Percentiles rank a stretch among this genome's conserved stretches.
Evolutionary conservation across 1,284 basidiomycete species (phyloP).

Genomic region (Moesziomyces globuligerus): DNA sequence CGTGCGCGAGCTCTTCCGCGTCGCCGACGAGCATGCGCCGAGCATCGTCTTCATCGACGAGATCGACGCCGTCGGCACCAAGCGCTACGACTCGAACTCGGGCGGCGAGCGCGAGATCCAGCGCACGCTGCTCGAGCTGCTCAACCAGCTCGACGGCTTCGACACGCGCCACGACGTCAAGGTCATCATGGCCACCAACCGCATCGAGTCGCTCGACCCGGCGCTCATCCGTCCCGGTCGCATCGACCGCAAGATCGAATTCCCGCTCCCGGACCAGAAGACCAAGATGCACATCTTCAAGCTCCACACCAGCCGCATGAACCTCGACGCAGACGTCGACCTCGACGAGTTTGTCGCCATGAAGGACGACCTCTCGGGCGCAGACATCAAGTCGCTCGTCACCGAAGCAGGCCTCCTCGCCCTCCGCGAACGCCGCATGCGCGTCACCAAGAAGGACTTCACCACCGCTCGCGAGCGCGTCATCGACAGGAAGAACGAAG

Average conservation of each 20-base stretch:
- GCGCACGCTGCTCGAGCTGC: slow-evolving; percentile 69
- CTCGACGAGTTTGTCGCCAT: slow-evolving; percentile 94
- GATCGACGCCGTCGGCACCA: slow-evolving; percentile 70
- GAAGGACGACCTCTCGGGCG: slow-evolving; percentile 95
- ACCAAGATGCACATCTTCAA: slow-evolving; percentile 86
- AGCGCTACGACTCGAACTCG: slow-evolving; percentile 70
- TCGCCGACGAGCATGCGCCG: slow-evolving; percentile 70
- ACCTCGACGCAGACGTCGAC: slow-evolving; percentile 87
- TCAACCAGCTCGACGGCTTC: slow-evolving; percentile 91
- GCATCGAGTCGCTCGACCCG: slow-evolving; percentile 93
- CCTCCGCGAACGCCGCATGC: slow-evolving; percentile 92
- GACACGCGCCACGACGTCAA: slow-evolving; percentile 99
- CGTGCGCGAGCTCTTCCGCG: slow-evolving; percentile 70
- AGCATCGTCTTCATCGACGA: slow-evolving; percentile 70
- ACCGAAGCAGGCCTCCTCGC: slow-evolving; percentile 94
- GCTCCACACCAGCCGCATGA: slow-evolving; percentile 97
- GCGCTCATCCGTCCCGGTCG: slow-evolving; percentile 98
- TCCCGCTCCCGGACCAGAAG: slow-evolving; percentile 65
- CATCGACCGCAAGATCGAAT: slow-evolving; percentile 93
- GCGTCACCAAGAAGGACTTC: slow-evolving; percentile 81
- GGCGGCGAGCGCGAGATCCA: slow-evolving; percentile 70
- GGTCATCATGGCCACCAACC: slow-evolving; percentile 84
- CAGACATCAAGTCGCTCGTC: slow-evolving; percentile 82
- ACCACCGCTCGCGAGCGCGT: slow-evolving; percentile 64
- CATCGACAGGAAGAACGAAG: slow-evolving; percentile 65